Evolutionary conservation across 2,329 filamentous ascomycete species (phyloP).

Genomic region (Cytospora leucostoma): DNA sequence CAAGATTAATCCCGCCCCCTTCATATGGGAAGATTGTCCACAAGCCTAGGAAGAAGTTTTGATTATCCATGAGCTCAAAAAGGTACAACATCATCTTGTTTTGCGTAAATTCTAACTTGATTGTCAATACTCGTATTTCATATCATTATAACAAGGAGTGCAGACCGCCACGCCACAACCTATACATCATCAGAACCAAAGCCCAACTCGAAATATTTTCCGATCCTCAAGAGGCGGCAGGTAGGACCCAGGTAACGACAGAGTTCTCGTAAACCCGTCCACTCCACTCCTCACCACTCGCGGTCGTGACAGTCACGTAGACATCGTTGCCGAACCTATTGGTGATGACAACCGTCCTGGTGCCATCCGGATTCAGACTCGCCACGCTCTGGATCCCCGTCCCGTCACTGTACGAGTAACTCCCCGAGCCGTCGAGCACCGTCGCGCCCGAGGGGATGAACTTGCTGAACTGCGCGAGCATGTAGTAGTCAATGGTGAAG

Average conservation of each 20-base stretch:
- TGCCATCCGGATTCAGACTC: conserved; percentile 48
- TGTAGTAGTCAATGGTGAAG: conserved; percentile 53
- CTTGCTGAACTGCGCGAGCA: conserved; percentile 53
- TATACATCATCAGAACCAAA: neutral
- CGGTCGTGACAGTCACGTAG: conserved; percentile 42
- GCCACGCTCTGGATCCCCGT: conserved; percentile 48
- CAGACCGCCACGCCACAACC: neutral
- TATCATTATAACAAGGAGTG: neutral
- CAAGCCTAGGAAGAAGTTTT: too few species aligned
- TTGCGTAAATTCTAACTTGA: too few species aligned
- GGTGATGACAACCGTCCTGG: conserved; percentile 48
- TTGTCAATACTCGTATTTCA: too few species aligned
- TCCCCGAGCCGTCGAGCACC: conserved; percentile 46
- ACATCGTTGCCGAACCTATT: conserved; percentile 50
- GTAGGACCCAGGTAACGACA: conserved; percentile 45
- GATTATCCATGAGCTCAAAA: too few species aligned
- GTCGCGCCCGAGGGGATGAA: conserved; percentile 49
- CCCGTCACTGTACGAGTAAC: conserved; percentile 44
- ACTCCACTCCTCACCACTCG: conserved; percentile 42
- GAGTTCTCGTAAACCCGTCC: conserved; percentile 39
- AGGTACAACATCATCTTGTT: too few species aligned
- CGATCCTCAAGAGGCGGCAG: conserved; percentile 24
- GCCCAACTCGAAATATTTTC: neutral
- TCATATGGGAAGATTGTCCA: too few species aligned
- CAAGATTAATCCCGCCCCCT: too few species aligned